phyloP scores from a whole-genome alignment of 129 eudicot genomes.

The Pseudognaphalium luteoalbum region DNA sequence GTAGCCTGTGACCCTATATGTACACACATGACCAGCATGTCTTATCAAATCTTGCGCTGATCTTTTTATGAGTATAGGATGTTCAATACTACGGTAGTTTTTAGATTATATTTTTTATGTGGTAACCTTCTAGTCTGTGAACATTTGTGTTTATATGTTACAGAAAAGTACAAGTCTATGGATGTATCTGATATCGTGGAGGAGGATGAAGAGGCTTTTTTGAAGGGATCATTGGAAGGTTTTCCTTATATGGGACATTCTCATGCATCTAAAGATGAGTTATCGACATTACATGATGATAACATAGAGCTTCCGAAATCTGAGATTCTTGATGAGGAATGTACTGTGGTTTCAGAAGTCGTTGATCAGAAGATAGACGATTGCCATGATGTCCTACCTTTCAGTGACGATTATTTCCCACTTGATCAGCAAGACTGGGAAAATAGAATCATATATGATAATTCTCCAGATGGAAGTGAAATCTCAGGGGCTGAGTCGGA shows the following conservation, averaged over 20 bases:
- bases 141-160: constrained; percentile 18
- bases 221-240: constrained; percentile 56
- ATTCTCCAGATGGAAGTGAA: constrained; percentile 63
- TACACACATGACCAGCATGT: not conserved
- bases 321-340: constrained; percentile 32
- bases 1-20: not conserved
- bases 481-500: constrained; percentile 67
- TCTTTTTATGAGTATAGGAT: not conserved
- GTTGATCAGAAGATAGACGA: constrained; percentile 48
- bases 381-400: constrained; percentile 38
- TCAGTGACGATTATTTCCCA: constrained; percentile 47
- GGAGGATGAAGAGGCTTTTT: constrained; percentile 75
- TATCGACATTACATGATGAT: constrained; percentile 28
- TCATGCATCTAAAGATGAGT: constrained; percentile 41
- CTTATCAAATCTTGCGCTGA: not conserved
- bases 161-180: constrained; percentile 66
- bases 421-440: constrained; percentile 98
- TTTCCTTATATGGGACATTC: constrained; percentile 42
- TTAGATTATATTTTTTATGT: not conserved
- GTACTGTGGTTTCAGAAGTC: constrained; percentile 23
- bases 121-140: constrained; percentile 14
- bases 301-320: constrained; percentile 41
- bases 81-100: not conserved
- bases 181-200: constrained; percentile 59
- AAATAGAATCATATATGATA: constrained; percentile 72